Percentiles rank a stretch among this genome's conserved stretches.
These are phyloP conservation scores for Lachnellula arida DNA, from an alignment of 2,329 filamentous ascomycete species.

Conservation along the genomic window DNA sequence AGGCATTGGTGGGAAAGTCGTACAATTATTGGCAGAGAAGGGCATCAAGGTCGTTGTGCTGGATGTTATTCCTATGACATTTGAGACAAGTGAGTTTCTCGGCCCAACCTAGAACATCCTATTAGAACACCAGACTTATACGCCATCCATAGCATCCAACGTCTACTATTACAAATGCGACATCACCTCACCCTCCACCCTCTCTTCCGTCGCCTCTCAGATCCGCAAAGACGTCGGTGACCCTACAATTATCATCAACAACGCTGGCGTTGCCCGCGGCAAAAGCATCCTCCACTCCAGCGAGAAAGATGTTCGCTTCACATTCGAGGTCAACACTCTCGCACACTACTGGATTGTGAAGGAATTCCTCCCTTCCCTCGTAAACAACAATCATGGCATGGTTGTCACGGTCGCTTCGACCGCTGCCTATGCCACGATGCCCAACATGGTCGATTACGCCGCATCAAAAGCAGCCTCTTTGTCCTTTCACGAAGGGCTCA, in stretches of 20 bases:
- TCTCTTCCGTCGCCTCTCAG: constrained; percentile 46
- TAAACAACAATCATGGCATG: constrained; percentile 63
- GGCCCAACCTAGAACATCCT: background rate
- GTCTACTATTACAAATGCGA: constrained; percentile 69
- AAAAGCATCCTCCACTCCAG: constrained; percentile 55
- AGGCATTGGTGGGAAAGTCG: constrained; percentile 66
- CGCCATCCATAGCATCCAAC: constrained; percentile 31
- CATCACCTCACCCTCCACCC: constrained; percentile 53
- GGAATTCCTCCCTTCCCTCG: constrained; percentile 64
- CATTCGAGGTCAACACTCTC: constrained; percentile 67
- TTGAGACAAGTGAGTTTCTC: constrained; percentile 40
- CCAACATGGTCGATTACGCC: constrained; percentile 64
- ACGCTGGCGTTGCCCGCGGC: constrained; percentile 60
- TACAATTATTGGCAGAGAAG: constrained; percentile 58
- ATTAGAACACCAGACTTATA: constrained; percentile 13
- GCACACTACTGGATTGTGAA: constrained; percentile 63
- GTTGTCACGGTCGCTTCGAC: constrained; percentile 65
- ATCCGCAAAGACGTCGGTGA: constrained; percentile 54
- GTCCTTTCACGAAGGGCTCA: constrained; percentile 63
- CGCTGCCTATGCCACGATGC: constrained; percentile 55
- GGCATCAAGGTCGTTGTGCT: constrained; percentile 66
- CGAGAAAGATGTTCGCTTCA: constrained; percentile 57
- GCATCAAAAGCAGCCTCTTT: constrained; percentile 62
- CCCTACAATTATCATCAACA: constrained; percentile 69
- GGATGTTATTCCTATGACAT: constrained; percentile 61